Conservation (phyloP, 2,329 filamentous ascomycete genomes). For the Blastomyces parvus region DNA sequence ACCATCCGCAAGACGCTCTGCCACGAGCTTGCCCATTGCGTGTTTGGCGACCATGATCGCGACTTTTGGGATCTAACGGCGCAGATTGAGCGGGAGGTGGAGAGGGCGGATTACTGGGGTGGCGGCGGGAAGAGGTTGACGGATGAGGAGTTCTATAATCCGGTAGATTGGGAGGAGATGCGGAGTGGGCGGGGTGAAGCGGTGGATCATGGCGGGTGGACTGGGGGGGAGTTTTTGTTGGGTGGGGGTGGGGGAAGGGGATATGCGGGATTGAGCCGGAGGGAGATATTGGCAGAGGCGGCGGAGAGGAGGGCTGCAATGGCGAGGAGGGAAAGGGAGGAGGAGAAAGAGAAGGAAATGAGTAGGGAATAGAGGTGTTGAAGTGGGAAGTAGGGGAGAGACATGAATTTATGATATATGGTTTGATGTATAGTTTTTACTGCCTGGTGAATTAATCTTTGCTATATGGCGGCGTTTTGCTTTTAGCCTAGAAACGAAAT, state of each 20-base stretch:
- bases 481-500: neutral
- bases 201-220: conserved; percentile 66
- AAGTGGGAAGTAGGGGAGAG: neutral
- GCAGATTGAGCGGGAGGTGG: conserved; percentile 80
- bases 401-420: neutral
- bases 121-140: conserved; percentile 55
- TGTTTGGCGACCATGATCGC: conserved; percentile 71
- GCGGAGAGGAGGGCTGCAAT: conserved; percentile 58
- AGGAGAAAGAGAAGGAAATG: conserved; percentile 19
- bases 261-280: conserved; percentile 49
- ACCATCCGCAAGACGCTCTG: conserved; percentile 86
- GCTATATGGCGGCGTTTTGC: neutral
- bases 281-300: conserved; percentile 65
- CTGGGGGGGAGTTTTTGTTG: conserved; percentile 66
- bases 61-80: conserved; percentile 85
- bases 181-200: conserved; percentile 39
- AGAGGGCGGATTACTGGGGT: conserved; percentile 74
- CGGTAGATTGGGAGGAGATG: conserved; percentile 44
- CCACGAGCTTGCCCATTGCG: conserved; percentile 91
- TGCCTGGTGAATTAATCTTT: neutral
- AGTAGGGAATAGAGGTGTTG: conserved; percentile 16
- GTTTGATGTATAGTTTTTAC: neutral
- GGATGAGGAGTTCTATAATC: conserved; percentile 50
- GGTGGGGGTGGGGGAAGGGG: conserved; percentile 34
- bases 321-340: conserved; percentile 34